Evolutionary conservation across 257 asterid species (phyloP), one percentile per base, ranked within the genome.

Genomic region (Thymus mandschuricus): DNA sequence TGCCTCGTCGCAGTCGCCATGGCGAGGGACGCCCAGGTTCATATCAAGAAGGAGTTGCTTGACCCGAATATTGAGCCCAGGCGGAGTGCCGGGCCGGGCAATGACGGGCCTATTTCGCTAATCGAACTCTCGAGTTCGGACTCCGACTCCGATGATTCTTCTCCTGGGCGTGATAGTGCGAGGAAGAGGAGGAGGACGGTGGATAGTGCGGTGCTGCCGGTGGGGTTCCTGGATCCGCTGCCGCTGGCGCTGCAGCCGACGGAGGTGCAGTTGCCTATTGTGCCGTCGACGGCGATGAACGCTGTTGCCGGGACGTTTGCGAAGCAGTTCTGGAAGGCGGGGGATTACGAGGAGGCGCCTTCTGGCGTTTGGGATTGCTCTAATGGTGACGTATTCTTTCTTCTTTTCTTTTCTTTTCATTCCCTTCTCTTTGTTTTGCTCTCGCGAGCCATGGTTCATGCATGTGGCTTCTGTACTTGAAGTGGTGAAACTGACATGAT

Each of bases 271-370:
- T 68, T 74, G 83, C 62, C 51, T 35, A 30, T 78, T 4, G 85
- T 76, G 48, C 75, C 74, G 80, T 52, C 79, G 9, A 9, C 78
- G 27, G 13, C 50, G 61, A 54, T 13, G 68, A 51, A 56, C 68
- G 48, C 73, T 44, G 70, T 64, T 41, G 63, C 29, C 38, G 78
- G 69, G 67, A 43, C 52, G 51, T 40, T 70, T 30, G 67, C 40
- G 63, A 92, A 79, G 79, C 97, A 92, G 87, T 92, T 92, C 76
- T 92, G 98, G 98, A 92, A 92, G 75, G 97, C 98, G n/a, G 98
- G 98, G 56, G 96, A 92, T 44, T 92, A 78, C 72, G 96, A 86
- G n/a, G 88, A 66, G 57, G 55, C 81, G 46, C 68, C 89, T 13
- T 72, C 82, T 38, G 69, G 75, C 57, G 82, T 68, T 71, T 83